A percentile compares a stretch with the other conserved stretches of the same genome.
phyloP scores from a whole-genome alignment of 257 asterid genomes.

The Datura wrightii region DNA sequence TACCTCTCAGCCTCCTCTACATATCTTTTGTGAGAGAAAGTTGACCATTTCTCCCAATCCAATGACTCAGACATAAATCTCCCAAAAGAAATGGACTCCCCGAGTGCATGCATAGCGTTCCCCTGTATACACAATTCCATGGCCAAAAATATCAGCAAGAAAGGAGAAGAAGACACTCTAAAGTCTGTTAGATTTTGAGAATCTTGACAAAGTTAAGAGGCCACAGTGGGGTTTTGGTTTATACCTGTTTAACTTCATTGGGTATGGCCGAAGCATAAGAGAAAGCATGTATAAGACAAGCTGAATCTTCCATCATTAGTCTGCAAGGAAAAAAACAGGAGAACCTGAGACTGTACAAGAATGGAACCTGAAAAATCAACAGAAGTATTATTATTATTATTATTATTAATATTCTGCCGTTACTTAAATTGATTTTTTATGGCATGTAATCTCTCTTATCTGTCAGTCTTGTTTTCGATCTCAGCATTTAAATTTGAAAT shows the following conservation, averaged over 20 bases:
- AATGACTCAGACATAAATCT: conserved; percentile 73
- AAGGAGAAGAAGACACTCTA: neutral
- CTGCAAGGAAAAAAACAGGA: neutral
- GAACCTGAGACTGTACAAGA: neutral
- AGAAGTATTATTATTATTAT: neutral
- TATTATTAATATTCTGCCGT: neutral
- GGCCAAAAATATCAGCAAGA: neutral
- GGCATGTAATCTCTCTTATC: conserved; percentile 17
- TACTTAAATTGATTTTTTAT: conserved; percentile 26
- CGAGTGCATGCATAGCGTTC: conserved; percentile 68
- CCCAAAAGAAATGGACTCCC: conserved; percentile 89
- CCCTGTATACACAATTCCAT: conserved; percentile 55
- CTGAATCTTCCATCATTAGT: conserved; percentile 71
- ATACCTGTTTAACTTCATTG: conserved; percentile 70
- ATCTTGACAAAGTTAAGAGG: neutral
- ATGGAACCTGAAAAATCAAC: conserved; percentile 38
- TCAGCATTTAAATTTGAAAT: conserved; percentile 63
- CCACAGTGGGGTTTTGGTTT: neutral
- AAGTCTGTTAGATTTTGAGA: neutral
- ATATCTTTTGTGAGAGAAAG: conserved; percentile 83
- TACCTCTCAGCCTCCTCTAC: conserved; percentile 94
- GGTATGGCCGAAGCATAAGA: conserved; percentile 75
- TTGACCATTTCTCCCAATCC: conserved; percentile 92
- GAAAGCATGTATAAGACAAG: conserved; percentile 80
- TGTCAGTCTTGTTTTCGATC: neutral